Percentiles rank a stretch among this genome's conserved stretches.
Evolutionary conservation across 768 basidiomycete species (phyloP).

Genomic region (Rhizopogon vulgaris): DNA sequence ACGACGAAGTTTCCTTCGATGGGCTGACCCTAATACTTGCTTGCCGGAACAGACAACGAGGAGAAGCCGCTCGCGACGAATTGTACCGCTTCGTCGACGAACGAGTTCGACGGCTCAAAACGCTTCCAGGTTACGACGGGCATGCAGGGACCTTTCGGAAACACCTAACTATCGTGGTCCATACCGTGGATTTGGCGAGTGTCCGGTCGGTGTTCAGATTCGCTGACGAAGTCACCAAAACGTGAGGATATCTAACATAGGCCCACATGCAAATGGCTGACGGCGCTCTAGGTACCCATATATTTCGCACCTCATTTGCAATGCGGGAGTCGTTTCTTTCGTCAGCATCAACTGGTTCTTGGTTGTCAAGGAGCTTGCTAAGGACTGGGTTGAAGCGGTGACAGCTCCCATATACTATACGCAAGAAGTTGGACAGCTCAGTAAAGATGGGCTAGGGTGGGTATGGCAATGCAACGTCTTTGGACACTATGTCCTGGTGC

Average conservation of each 20-base stretch:
- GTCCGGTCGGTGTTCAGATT: constrained; percentile 59
- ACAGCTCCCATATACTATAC: constrained; percentile 51
- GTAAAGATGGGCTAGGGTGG: constrained; percentile 67
- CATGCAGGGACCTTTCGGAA: constrained; percentile 53
- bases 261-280: not conserved
- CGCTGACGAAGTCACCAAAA: constrained; percentile 43
- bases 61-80: constrained; percentile 51
- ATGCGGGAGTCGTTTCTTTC: constrained; percentile 69
- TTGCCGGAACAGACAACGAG: constrained; percentile 62
- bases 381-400: constrained; percentile 38
- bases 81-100: constrained; percentile 50
- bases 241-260: constrained; percentile 34
- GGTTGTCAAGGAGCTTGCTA: constrained; percentile 42
- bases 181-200: constrained; percentile 58
- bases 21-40: constrained; percentile 76
- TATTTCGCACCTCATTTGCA: constrained; percentile 74
- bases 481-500: constrained; percentile 71
- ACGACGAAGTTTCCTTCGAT: constrained; percentile 29
- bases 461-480: constrained; percentile 86
- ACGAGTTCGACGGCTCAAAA: constrained; percentile 37
- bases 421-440: constrained; percentile 54
- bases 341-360: constrained; percentile 43
- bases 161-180: constrained; percentile 55
- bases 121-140: constrained; percentile 35
- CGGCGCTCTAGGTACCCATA: constrained; percentile 57